A percentile compares a stretch with the other conserved stretches of the same genome.
phyloP scores from a whole-genome alignment of 1,139 yeast species.

The Arxiozyma slooffiae region DNA sequence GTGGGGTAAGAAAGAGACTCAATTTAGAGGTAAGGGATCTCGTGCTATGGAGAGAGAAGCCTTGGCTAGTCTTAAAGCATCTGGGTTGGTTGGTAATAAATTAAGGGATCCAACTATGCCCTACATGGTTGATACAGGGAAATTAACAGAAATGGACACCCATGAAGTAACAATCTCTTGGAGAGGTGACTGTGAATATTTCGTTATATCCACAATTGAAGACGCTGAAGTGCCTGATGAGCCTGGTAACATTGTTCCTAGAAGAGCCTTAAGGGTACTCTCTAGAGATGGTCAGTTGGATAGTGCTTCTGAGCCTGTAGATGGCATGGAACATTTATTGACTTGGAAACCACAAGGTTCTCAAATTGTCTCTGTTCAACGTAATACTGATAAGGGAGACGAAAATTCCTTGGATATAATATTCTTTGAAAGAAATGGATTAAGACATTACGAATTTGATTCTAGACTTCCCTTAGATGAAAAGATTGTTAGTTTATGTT shows the following conservation, averaged over 20 bases:
- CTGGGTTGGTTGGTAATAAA: constrained; percentile 54
- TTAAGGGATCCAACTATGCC: constrained; percentile 91
- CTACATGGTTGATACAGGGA: constrained; percentile 61
- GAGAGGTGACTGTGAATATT: constrained; percentile 92
- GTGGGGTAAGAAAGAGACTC: constrained; percentile 97
- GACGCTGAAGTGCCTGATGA: constrained; percentile 28
- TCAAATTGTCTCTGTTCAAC: constrained; percentile 71
- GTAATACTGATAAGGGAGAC: constrained; percentile 33
- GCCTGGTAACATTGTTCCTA: constrained; percentile 33
- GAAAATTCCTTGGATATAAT: constrained; percentile 41
- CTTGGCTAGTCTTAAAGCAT: constrained; percentile 42
- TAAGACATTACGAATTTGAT: constrained; percentile 79
- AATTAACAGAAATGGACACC: constrained; percentile 45
- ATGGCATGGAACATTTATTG: constrained; percentile 61
- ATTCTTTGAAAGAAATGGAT: constrained; percentile 88
- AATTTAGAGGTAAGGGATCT: constrained; percentile 90
- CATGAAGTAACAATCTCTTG: constrained; percentile 52
- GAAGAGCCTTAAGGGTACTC: constrained; percentile 81
- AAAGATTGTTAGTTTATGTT: constrained; percentile 45
- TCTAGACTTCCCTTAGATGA: constrained; percentile 51
- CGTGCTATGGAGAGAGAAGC: constrained; percentile 64
- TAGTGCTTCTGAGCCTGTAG: constrained; percentile 85
- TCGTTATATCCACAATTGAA: constrained; percentile 61
- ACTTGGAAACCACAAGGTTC: constrained; percentile 93
- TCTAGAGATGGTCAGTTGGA: constrained; percentile 68